Conservation (phyloP, 192 early-diverging fungal species). For the Backusella psychrophila region DNA sequence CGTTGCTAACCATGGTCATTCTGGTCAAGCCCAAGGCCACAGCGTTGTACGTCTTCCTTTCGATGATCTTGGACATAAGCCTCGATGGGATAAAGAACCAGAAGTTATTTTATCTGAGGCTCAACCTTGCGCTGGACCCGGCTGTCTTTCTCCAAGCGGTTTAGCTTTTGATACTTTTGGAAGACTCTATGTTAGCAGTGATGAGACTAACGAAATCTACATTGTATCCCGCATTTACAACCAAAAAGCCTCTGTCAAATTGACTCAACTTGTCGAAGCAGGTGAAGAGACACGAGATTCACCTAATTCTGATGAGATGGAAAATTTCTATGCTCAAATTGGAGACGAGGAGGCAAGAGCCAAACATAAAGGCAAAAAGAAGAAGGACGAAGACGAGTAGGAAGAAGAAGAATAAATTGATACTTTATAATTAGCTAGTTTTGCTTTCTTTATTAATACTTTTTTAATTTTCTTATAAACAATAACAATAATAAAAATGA, state of each 20-base stretch:
- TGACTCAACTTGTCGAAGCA: slow-evolving; percentile 16
- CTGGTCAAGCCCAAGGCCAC: not conserved
- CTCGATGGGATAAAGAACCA: slow-evolving; percentile 19
- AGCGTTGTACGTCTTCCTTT: slow-evolving; percentile 26
- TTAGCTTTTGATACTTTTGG: slow-evolving; percentile 23
- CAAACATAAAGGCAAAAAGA: not conserved
- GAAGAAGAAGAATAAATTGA: not conserved
- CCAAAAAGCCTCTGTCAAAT: slow-evolving; percentile 10
- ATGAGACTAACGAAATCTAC: slow-evolving; percentile 29
- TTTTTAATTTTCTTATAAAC: too few species aligned
- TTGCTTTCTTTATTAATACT: not conserved
- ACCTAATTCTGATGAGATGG: slow-evolving; percentile 16
- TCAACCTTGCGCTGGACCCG: slow-evolving; percentile 4
- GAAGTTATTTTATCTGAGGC: slow-evolving; percentile 21
- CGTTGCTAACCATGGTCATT: slow-evolving; percentile 17
- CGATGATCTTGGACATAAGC: slow-evolving; percentile 29
- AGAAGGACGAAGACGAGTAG: not conserved
- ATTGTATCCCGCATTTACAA: slow-evolving; percentile 26
- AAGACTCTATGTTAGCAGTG: slow-evolving; percentile 22
- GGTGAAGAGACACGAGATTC: slow-evolving; percentile 7
- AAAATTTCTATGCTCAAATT: not conserved
- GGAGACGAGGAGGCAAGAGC: not conserved
- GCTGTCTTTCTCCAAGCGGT: slow-evolving; percentile 24
- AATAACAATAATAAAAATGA: not conserved
- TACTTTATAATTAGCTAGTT: not conserved